Base-by-base conservation (phyloP, 1,139 yeast genomes). In the Pichia sp. region DNA sequence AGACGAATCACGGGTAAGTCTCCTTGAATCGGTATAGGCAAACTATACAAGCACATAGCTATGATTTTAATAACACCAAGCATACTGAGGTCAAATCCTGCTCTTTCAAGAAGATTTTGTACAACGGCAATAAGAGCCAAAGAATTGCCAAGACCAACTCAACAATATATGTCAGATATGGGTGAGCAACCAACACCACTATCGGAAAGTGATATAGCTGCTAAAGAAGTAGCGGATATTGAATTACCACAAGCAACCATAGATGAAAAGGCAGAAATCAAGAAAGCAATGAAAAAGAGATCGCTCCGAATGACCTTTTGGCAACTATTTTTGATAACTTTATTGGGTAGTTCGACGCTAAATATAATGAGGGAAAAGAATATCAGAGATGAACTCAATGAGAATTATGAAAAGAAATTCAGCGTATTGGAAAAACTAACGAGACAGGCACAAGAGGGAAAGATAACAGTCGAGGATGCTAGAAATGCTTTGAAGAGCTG, bases 301-400 rank as follows among this genome's bases (percentile, higher is more conserved):
- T 66, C 69, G 10, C 54, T 64, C 22, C 59, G 61, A 47, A 66
- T 65, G 66, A 63, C 67, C 10, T 52, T 64, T 26, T 63, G 65
- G 62, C 69, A 66, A 49, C 54, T 66, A 57, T 58, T 66, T 30
- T 49, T 66, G 16, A 53, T 66, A 19, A 62, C 66, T 6, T 46
- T 65, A n/a, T 48, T 64, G 4, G 67, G 69, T 4, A 65, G 69
- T 13, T 61, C 66, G 3, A 67, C 65, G 5, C 53, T 66, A 45
- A 66, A 66, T 47, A 60, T 66, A n/a, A 64, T 65, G 68, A 55
- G 68, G 41, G 67, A 63, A 44, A 63, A 58, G 46, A 66, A 64
- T 41, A 46, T 56, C 8, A 46, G 51, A 9, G 70, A 66, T 37
- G 69, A 66, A 45, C 41, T 65, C 37, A 61, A 62, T 40, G 66